Conservation (phyloP, 768 basidiomycete genomes). For the Calocybe cyanea region DNA sequence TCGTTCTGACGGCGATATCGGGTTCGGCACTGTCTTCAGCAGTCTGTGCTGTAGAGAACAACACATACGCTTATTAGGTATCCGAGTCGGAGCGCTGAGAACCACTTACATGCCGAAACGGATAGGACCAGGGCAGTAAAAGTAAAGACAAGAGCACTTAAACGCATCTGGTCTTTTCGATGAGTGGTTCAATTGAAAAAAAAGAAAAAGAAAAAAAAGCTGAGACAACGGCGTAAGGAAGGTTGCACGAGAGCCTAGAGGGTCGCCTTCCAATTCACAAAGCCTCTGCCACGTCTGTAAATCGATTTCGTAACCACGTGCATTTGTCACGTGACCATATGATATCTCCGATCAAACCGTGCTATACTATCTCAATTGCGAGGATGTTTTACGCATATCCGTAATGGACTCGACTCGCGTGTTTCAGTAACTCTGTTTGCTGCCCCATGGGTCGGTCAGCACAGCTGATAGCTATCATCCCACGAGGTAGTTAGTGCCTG, state of each 20-base stretch:
- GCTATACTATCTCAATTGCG: no score
- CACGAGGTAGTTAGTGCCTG: no score
- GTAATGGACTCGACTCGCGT: no score
- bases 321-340: no score
- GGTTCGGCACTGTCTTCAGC: constrained; percentile 39
- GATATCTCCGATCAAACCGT: not conserved
- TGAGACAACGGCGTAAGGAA: no score
- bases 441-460: no score
- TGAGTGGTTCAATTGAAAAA: no score
- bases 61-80: not conserved
- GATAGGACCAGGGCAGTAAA: constrained; percentile 13
- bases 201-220: no score
- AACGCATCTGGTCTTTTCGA: constrained; percentile 15
- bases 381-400: no score
- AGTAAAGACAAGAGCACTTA: constrained; percentile 11
- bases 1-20: constrained; percentile 49
- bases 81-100: constrained; percentile 3
- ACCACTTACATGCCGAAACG: constrained; percentile 18
- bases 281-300: constrained; percentile 17
- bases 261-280: not conserved
- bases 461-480: no score
- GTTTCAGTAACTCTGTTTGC: no score
- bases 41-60: constrained; percentile 16
- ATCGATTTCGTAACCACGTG: not conserved
- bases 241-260: no score